phyloP scores from a whole-genome alignment of 2,329 filamentous ascomycete species.

The Fusarium sp. region DNA sequence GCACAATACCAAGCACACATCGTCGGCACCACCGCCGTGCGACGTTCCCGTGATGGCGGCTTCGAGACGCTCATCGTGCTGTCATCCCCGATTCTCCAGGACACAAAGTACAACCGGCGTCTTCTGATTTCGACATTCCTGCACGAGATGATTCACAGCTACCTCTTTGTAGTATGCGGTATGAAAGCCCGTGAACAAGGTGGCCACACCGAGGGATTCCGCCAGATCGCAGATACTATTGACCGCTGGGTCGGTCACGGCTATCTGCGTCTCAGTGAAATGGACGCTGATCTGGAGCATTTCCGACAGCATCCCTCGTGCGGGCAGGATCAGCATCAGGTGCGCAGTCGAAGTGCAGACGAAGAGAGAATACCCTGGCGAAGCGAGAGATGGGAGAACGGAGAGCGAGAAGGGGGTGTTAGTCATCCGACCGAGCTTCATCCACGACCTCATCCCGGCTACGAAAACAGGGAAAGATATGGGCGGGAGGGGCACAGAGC shows the following conservation, averaged over 20 bases:
- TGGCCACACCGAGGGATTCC: slow-evolving; percentile 71
- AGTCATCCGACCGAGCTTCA: slow-evolving; percentile 37
- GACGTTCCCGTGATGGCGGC: slow-evolving; percentile 60
- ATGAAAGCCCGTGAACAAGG: slow-evolving; percentile 66
- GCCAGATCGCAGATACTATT: slow-evolving; percentile 68
- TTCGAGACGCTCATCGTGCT: slow-evolving; percentile 73
- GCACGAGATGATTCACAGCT: slow-evolving; percentile 76
- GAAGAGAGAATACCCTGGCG: slow-evolving; percentile 31
- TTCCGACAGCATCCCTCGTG: slow-evolving; percentile 55
- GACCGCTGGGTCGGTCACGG: slow-evolving; percentile 70
- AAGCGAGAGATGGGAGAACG: slow-evolving; percentile 38
- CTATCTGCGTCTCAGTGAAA: slow-evolving; percentile 66
- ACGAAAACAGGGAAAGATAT: slow-evolving; percentile 52
- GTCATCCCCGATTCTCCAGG: slow-evolving; percentile 68
- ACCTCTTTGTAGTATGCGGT: slow-evolving; percentile 72
- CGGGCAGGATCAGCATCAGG: slow-evolving; percentile 44
- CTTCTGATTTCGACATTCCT: slow-evolving; percentile 74
- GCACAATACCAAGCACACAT: slow-evolving; percentile 65
- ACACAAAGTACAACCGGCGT: slow-evolving; percentile 67
- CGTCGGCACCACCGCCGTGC: slow-evolving; percentile 72
- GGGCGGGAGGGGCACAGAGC: slow-evolving; percentile 51
- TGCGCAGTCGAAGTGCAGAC: slow-evolving; percentile 29
- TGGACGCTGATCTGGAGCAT: slow-evolving; percentile 70
- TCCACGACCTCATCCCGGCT: slow-evolving; percentile 29
- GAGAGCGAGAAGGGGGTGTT: slow-evolving; percentile 23